These are phyloP conservation scores for Sugiyamaella neomexicana DNA, from an alignment of 1,139 yeast genomes.

Conservation along the genomic window DNA sequence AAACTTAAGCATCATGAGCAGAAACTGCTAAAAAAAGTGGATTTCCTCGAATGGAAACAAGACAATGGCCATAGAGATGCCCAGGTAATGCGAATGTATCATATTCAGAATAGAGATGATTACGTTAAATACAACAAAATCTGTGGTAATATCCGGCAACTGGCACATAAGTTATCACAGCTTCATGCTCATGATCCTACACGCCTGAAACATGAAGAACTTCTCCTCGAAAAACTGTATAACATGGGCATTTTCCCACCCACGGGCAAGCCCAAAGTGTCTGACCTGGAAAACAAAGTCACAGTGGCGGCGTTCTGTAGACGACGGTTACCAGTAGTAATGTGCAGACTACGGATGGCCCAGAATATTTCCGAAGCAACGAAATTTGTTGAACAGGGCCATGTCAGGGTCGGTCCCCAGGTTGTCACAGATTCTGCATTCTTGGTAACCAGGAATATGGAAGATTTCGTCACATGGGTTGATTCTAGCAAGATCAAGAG, in stretches of 20 bases:
- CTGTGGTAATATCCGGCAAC: conserved; percentile 85
- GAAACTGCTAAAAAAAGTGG: conserved; percentile 91
- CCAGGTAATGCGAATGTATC: conserved; percentile 92
- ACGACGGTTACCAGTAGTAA: conserved; percentile 88
- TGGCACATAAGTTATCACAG: conserved; percentile 81
- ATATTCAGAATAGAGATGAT: conserved; percentile 91
- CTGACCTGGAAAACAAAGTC: conserved; percentile 86
- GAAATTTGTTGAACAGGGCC: conserved; percentile 93
- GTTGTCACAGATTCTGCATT: conserved; percentile 95
- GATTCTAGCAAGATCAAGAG: conserved; percentile 91
- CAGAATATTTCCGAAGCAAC: conserved; percentile 87
- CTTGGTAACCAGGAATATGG: conserved; percentile 82
- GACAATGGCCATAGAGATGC: conserved; percentile 94
- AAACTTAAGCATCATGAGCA: conserved; percentile 92
- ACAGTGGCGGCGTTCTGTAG: conserved; percentile 92
- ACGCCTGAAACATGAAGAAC: conserved; percentile 82
- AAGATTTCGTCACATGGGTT: conserved; percentile 97
- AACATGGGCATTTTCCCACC: conserved; percentile 72
- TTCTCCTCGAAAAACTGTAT: conserved; percentile 80
- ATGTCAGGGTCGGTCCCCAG: conserved; percentile 95
- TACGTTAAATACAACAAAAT: conserved; percentile 89
- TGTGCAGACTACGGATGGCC: conserved; percentile 95
- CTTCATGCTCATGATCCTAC: conserved; percentile 84
- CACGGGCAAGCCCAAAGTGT: conserved; percentile 82
- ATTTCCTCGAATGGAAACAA: conserved; percentile 96